phyloP scores from a whole-genome alignment of 208 protist species.

The Trypanosoma platydactyli region DNA sequence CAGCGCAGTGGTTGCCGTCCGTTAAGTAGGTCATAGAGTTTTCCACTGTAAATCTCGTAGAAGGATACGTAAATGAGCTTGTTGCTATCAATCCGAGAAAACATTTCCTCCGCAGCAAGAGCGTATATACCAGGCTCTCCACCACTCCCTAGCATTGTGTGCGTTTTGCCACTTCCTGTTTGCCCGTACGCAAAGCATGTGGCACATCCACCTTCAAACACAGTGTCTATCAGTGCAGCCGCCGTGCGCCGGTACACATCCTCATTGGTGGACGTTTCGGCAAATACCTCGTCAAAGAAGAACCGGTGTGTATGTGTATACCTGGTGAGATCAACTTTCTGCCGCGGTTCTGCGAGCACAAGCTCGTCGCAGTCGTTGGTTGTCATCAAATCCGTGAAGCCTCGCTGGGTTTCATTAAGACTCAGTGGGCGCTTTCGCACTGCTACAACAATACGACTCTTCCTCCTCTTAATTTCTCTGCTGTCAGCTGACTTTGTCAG shows the following conservation, averaged over 20 bases:
- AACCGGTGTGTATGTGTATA: constrained; percentile 88
- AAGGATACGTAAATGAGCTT: constrained; percentile 72
- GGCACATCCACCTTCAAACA: constrained; percentile 34
- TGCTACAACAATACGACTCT: constrained; percentile 38
- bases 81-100: constrained; percentile 45
- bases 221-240: constrained; percentile 30
- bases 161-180: constrained; percentile 32
- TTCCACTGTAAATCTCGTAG: constrained; percentile 94
- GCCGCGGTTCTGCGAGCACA: constrained; percentile 36
- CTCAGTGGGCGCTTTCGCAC: constrained; percentile 36
- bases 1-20: constrained; percentile 80
- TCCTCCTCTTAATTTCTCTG: constrained; percentile 27
- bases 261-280: constrained; percentile 58
- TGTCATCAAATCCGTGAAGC: constrained; percentile 35
- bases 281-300: constrained; percentile 89
- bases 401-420: constrained; percentile 27
- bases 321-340: constrained; percentile 84
- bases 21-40: constrained; percentile 92
- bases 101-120: constrained; percentile 84
- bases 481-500: constrained; percentile 18
- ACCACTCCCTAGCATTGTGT: constrained; percentile 37
- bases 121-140: constrained; percentile 73
- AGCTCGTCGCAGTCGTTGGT: constrained; percentile 32
- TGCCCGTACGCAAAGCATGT: constrained; percentile 41
- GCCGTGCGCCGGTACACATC: constrained; percentile 64